Conservation (phyloP, 2,329 filamentous ascomycete genomes). For the Berkeleyomyces basicola region DNA sequence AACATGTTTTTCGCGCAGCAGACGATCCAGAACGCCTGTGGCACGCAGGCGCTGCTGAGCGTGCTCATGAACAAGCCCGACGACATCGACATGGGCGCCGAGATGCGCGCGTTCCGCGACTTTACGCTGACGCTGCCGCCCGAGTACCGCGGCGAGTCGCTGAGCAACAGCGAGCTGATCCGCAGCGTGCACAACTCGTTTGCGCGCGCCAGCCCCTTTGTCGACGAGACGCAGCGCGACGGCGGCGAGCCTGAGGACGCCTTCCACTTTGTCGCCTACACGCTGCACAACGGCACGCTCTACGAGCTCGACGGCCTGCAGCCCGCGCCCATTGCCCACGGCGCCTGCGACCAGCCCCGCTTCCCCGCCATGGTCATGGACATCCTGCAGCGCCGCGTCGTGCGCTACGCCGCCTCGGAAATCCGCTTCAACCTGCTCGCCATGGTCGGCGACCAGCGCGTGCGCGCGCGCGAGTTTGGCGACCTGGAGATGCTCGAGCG, state of each 20-base stretch:
- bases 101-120: constrained; percentile 64
- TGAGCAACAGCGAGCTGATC: constrained; percentile 50
- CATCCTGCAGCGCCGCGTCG: constrained; percentile 73
- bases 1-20: constrained; percentile 86
- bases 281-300: constrained; percentile 57
- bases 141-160: constrained; percentile 46
- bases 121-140: constrained; percentile 73
- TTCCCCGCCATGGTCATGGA: constrained; percentile 71
- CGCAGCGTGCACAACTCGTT: constrained; percentile 80
- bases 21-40: constrained; percentile 97
- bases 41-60: constrained; percentile 84
- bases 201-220: constrained; percentile 74
- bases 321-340: constrained; percentile 81
- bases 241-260: constrained; percentile 65
- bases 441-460: constrained; percentile 69
- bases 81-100: constrained; percentile 53
- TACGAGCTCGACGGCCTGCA: constrained; percentile 95
- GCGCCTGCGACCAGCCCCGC: constrained; percentile 47
- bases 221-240: constrained; percentile 68
- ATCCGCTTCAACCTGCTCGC: constrained; percentile 94
- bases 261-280: constrained; percentile 97
- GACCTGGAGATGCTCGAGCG: constrained; percentile 61
- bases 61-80: constrained; percentile 74
- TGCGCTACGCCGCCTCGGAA: constrained; percentile 68
- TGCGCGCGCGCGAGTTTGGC: constrained; percentile 62